These are phyloP conservation scores for Podila epicladia DNA, from an alignment of 192 early-diverging fungal genomes.

Conservation along the genomic window DNA sequence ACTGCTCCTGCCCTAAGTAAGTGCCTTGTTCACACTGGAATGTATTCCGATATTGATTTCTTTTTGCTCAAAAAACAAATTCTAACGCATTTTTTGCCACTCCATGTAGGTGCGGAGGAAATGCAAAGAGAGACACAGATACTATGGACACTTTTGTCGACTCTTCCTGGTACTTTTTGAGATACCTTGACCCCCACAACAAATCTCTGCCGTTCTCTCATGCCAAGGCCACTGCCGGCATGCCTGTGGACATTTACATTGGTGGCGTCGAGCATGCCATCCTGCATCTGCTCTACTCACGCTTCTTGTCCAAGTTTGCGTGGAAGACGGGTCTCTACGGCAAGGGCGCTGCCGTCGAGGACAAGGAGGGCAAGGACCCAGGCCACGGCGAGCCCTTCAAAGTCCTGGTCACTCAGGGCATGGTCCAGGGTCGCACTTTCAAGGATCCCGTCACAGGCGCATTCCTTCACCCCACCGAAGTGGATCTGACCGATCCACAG, in stretches of 20 bases:
- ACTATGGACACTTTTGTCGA: constrained; percentile 99
- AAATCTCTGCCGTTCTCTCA: constrained; percentile 57
- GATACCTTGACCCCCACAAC: constrained; percentile 85
- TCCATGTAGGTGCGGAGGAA: constrained; percentile 66
- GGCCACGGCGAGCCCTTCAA: constrained; percentile 87
- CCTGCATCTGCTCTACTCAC: constrained; percentile 92
- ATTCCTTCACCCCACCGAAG: constrained; percentile 81
- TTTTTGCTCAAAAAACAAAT: not conserved
- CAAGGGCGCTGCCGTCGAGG: constrained; percentile 9
- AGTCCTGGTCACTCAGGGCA: constrained; percentile 89
- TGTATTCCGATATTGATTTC: constrained; percentile 1
- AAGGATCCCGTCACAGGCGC: constrained; percentile 78
- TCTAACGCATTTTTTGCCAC: not conserved
- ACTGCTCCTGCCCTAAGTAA: constrained; percentile 82
- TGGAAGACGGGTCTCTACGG: constrained; percentile 65
- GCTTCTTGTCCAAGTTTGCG: constrained; percentile 90
- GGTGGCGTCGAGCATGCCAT: constrained; percentile 96
- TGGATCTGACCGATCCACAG: constrained; percentile 61
- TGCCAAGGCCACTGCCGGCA: constrained; percentile 56
- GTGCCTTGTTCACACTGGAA: not conserved
- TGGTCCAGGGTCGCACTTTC: constrained; percentile 91
- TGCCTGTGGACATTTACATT: constrained; percentile 94
- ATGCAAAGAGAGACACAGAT: constrained; percentile 86
- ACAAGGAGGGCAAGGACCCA: constrained; percentile 51
- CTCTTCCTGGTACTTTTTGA: constrained; percentile 96